phyloP scores from a whole-genome alignment of 306 rosid species.

The Glycine soja region DNA sequence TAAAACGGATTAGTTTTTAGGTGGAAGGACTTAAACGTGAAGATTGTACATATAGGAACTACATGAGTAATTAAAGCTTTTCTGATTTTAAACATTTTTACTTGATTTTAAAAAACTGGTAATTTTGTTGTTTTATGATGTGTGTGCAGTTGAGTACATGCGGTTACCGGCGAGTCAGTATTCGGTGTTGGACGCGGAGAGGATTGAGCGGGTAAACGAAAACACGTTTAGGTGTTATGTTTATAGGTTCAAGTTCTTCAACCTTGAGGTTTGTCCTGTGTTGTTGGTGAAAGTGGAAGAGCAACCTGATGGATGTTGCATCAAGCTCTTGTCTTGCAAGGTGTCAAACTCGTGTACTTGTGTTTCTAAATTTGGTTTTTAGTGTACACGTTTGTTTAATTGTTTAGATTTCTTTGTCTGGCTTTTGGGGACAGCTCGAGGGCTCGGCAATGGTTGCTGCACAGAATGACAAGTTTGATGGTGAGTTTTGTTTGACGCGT shows the following conservation, averaged over 20 bases:
- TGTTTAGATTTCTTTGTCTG: slow-evolving; percentile 44
- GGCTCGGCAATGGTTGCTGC: slow-evolving; percentile 86
- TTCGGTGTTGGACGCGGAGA: slow-evolving; percentile 95
- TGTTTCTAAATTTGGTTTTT: not conserved
- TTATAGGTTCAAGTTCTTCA: slow-evolving; percentile 79
- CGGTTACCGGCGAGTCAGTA: slow-evolving; percentile 96
- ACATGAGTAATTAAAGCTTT: too few relatives aligned
- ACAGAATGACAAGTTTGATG: slow-evolving; percentile 92
- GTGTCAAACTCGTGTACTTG: slow-evolving; percentile 41
- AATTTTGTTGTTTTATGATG: not conserved
- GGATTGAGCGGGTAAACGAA: slow-evolving; percentile 92
- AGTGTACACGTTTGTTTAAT: not conserved
- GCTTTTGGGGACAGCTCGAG: slow-evolving; percentile 65
- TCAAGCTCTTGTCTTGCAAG: slow-evolving; percentile 96
- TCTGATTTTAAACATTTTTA: not conserved
- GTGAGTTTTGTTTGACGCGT: slow-evolving; percentile 52
- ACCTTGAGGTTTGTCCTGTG: slow-evolving; percentile 92
- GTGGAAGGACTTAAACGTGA: too few relatives aligned
- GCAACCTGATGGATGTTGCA: slow-evolving; percentile 83
- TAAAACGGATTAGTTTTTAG: too few relatives aligned
- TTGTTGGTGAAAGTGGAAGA: slow-evolving; percentile 84
- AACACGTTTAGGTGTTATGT: slow-evolving; percentile 89
- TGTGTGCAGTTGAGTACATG: slow-evolving; percentile 79
- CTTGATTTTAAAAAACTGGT: not conserved
- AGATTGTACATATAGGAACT: too few relatives aligned